A percentile compares a stretch with the other conserved stretches of the same genome.
These are phyloP conservation scores for Pseudonitzschia delicatissima DNA, from an alignment of 108 stramenopile genomes.

Conservation along the genomic window DNA sequence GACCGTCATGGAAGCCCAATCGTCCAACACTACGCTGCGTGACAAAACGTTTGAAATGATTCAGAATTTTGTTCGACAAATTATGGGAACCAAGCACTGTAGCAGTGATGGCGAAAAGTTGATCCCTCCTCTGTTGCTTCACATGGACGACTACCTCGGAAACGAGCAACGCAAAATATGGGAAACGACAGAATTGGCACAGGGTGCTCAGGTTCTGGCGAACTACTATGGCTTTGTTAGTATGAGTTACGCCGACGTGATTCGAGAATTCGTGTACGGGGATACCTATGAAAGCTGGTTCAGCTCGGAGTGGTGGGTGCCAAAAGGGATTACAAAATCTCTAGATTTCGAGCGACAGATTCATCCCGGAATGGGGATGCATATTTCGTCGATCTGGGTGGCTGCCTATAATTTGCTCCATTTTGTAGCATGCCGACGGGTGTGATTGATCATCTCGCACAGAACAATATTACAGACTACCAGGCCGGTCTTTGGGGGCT, in stretches of 20 bases:
- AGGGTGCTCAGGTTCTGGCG: constrained; percentile 53
- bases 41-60: constrained; percentile 58
- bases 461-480: constrained; percentile 17
- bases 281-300: constrained; percentile 67
- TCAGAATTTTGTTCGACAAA: constrained; percentile 56
- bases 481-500: constrained; percentile 24
- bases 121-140: constrained; percentile 57
- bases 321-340: constrained; percentile 14
- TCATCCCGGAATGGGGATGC: constrained; percentile 80
- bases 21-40: constrained; percentile 50
- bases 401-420: constrained; percentile 70
- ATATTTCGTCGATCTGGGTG: constrained; percentile 60
- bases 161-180: constrained; percentile 68
- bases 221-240: constrained; percentile 69
- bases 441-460: constrained; percentile 14
- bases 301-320: constrained; percentile 55
- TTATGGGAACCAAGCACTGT: constrained; percentile 24
- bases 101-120: constrained; percentile 1
- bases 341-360: constrained; percentile 49
- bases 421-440: constrained; percentile 49
- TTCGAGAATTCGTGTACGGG: constrained; percentile 71
- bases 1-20: constrained; percentile 42
- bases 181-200: constrained; percentile 53
- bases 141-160: constrained; percentile 80
- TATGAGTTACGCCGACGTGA: constrained; percentile 70